Evolutionary conservation across 768 basidiomycete species (phyloP), one percentile per base, ranked within the genome.

Genomic region (Tricholoma hemisulphureum): DNA sequence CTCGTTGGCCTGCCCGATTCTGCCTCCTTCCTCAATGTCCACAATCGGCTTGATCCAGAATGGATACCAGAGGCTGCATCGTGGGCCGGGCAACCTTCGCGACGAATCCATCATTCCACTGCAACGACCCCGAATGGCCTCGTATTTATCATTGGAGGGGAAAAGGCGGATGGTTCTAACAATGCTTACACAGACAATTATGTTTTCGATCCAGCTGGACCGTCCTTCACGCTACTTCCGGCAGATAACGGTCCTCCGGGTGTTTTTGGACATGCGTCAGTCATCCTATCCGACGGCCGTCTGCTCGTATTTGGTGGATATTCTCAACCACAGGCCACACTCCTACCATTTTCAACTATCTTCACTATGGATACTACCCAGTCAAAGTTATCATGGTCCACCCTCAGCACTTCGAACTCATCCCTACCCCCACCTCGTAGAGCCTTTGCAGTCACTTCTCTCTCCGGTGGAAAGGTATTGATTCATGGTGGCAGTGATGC

Each of bases 401-500:
- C 60, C 0, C 61, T 83, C 18, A 69, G 71, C 4, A 76, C 80
- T 1, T 69, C 69, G 14, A 65, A 66, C n/a, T 57, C 71, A 1
- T 69, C 71, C 11, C 62, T 87, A 16, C 88, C 89, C 28, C 58
- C 61, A 18, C 76, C 85, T n/a, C 83, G 89, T 41, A 78, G 87
- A 34, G 83, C 80, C 31, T 92, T 88, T 60, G 86, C 81, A 2
- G 77, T 81, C 13, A 79, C 77, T 1, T 67, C 77, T 8, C 74
- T 86, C 29, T 71, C 77, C 20, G 77, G 77, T 34, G 81, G 80
- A 32, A 81, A 79, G 48, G 73, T 92, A 20, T 71, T 94, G 56
- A 83, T 95, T 14, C 89, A 93, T 20, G 94, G 94, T 4, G 94
- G 94, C 6, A 80, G 83, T 26, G 84, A 90, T 64, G 81, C 79